These are phyloP conservation scores for Penicillium odoratum DNA, from an alignment of 495 filamentous ascomycete species.

Conservation along the genomic window DNA sequence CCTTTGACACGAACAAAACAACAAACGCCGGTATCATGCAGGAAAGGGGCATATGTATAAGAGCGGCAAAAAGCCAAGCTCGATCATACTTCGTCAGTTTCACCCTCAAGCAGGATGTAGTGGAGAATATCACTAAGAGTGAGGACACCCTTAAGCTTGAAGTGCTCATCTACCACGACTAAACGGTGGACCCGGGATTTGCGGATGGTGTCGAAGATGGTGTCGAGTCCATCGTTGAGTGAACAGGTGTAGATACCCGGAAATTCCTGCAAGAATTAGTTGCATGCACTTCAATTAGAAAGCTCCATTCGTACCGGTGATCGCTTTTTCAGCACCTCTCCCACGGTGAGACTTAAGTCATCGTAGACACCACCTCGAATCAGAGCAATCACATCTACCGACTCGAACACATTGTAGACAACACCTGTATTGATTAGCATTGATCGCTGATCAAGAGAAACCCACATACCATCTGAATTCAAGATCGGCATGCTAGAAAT, in stretches of 20 bases:
- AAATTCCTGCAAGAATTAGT: conserved; percentile 63
- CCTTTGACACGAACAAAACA: conserved; percentile 16
- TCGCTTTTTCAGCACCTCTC: conserved; percentile 85
- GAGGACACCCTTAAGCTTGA: conserved; percentile 81
- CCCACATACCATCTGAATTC: conserved; percentile 65
- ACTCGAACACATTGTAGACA: conserved; percentile 95
- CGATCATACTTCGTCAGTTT: conserved; percentile 49
- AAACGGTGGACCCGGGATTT: conserved; percentile 91
- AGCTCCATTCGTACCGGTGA: conserved; percentile 57
- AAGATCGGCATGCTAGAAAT: conserved; percentile 95
- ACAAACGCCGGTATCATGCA: conserved; percentile 47
- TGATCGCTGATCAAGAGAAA: neutral
- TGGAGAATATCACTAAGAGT: conserved; percentile 96
- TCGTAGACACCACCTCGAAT: conserved; percentile 94
- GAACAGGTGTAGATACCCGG: conserved; percentile 96
- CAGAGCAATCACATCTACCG: conserved; percentile 93
- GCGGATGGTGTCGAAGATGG: conserved; percentile 95
- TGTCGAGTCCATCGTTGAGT: conserved; percentile 85
- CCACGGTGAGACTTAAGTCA: conserved; percentile 81
- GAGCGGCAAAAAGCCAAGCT: conserved; percentile 5
- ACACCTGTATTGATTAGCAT: conserved; percentile 44
- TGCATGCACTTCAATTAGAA: conserved; percentile 5
- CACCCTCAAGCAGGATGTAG: conserved; percentile 87
- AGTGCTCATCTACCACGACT: conserved; percentile 87
- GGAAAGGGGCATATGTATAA: conserved; percentile 29